Conservation (phyloP, 208 protist genomes). For the Leishmania lainsoni region DNA sequence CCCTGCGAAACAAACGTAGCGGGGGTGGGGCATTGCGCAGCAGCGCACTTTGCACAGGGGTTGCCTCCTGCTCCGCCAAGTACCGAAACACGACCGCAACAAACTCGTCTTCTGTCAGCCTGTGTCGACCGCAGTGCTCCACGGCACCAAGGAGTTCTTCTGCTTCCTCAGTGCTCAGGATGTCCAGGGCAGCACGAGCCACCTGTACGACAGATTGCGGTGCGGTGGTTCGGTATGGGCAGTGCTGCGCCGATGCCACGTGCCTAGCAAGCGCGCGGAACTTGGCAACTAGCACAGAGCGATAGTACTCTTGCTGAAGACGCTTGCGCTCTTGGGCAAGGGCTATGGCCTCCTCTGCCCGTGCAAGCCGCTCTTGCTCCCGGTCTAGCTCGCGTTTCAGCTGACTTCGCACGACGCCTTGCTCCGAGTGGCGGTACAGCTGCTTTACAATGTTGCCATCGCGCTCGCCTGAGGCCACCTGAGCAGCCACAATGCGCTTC, state of each 20-base stretch:
- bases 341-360: constrained; percentile 22
- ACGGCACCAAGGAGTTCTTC: constrained; percentile 63
- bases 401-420: constrained; percentile 9
- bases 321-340: constrained; percentile 32
- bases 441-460: constrained; percentile 42
- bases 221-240: constrained; percentile 32
- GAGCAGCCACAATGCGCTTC: constrained; percentile 59
- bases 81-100: constrained; percentile 36
- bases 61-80: constrained; percentile 10
- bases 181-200: constrained; percentile 50
- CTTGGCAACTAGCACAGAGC: constrained; percentile 57
- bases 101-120: constrained; percentile 54
- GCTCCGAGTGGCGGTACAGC: constrained; percentile 39
- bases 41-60: constrained; percentile 10
- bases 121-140: constrained; percentile 34
- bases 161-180: constrained; percentile 62
- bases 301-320: constrained; percentile 49
- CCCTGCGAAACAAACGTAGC: constrained; percentile 4
- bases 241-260: constrained; percentile 15
- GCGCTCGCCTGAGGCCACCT: constrained; percentile 44
- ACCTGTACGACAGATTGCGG: constrained; percentile 54
- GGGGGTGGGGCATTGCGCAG: constrained; percentile 15
- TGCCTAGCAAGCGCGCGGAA: constrained; percentile 47
- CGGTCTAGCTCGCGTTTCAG: constrained; percentile 28
- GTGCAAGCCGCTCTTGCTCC: constrained; percentile 36